Evolutionary conservation across 495 filamentous ascomycete genomes (phyloP).

Genomic region (Tuber melanosporum): DNA sequence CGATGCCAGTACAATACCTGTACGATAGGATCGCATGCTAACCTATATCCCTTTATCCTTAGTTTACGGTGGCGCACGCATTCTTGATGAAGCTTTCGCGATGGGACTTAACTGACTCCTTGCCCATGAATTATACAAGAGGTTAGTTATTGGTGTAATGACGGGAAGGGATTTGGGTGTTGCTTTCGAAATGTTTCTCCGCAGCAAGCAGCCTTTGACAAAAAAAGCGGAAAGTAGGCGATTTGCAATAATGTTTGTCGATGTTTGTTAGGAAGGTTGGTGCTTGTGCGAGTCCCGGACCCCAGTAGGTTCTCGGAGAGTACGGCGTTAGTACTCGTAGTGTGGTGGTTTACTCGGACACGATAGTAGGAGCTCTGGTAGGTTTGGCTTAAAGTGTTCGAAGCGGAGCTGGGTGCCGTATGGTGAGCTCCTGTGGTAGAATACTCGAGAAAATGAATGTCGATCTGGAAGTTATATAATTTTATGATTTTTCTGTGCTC

Average conservation of each 20-base stretch:
- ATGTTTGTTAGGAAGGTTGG: neutral
- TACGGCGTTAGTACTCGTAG: neutral
- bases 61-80: neutral
- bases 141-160: neutral
- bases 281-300: neutral
- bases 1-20: neutral
- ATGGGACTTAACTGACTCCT: neutral
- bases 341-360: neutral
- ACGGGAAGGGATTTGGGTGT: neutral
- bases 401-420: neutral
- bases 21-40: no score
- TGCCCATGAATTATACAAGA: neutral
- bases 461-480: neutral
- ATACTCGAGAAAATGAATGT: neutral
- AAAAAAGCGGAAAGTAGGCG: neutral
- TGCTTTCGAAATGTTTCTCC: neutral
- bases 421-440: neutral
- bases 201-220: neutral
- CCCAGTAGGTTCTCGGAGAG: neutral
- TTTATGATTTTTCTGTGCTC: neutral
- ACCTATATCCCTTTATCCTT: neutral
- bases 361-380: neutral
- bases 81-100: neutral
- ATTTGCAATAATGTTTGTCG: neutral
- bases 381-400: neutral